These are phyloP conservation scores for Medicago ruthenica DNA, from an alignment of 306 rosid species.

Conservation along the genomic window DNA sequence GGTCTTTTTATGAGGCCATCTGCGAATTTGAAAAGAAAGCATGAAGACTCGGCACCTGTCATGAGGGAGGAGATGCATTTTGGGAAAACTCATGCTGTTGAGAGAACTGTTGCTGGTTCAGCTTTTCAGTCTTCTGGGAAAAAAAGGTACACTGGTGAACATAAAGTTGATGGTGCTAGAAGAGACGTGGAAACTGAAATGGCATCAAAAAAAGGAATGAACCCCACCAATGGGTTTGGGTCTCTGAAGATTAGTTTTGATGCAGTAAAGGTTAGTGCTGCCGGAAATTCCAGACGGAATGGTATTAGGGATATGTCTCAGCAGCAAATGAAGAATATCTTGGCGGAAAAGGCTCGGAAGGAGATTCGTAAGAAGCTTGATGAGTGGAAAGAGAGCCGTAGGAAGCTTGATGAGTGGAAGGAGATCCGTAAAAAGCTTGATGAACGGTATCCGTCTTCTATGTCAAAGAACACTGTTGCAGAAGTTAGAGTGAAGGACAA, in stretches of 20 bases:
- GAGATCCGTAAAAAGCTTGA: constrained; percentile 57
- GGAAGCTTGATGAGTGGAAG: constrained; percentile 60
- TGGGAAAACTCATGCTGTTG: constrained; percentile 40
- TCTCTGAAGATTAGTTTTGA: constrained; percentile 49
- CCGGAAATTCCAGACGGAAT: constrained; percentile 45
- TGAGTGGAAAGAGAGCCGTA: constrained; percentile 54
- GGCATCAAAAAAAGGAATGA: constrained; percentile 46
- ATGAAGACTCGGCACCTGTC: constrained; percentile 43
- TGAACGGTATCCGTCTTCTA: constrained; percentile 48
- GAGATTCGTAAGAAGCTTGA: constrained; percentile 63
- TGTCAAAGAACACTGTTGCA: constrained; percentile 34
- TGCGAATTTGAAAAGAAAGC: constrained; percentile 53
- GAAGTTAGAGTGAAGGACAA: constrained; percentile 45
- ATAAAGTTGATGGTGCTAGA: constrained; percentile 36
- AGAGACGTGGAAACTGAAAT: constrained; percentile 32
- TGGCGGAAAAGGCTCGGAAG: constrained; percentile 64
- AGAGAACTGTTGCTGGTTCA: constrained; percentile 48
- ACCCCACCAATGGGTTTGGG: constrained; percentile 45
- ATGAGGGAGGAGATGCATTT: constrained; percentile 41
- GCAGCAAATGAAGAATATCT: constrained; percentile 49
- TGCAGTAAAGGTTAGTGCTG: constrained; percentile 48
- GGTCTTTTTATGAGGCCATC: constrained; percentile 41
- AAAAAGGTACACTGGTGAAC: constrained; percentile 44
- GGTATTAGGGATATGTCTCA: constrained; percentile 51
- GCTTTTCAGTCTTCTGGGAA: constrained; percentile 48